A percentile compares a stretch with the other conserved stretches of the same genome.
Evolutionary conservation across 192 early-diverging fungal species (phyloP).

Genomic region (Coemansia pectinata): DNA sequence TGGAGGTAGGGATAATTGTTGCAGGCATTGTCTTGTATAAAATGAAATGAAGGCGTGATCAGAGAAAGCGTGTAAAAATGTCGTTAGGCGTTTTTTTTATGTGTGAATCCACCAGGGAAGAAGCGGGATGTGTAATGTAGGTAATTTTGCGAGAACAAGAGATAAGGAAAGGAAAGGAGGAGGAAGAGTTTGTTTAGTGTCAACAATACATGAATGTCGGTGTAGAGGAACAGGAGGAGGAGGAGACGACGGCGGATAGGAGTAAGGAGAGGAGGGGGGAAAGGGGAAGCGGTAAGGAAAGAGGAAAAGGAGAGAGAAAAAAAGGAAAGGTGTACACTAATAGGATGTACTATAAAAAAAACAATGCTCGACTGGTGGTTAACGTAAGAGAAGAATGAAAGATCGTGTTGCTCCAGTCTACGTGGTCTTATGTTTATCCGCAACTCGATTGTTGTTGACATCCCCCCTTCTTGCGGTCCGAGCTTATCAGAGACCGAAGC

Average conservation of each 20-base stretch:
- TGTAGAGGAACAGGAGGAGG: neutral
- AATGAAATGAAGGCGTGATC: neutral
- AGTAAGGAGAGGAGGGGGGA: neutral
- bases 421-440: slow-evolving; percentile 8
- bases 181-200: neutral
- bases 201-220: slow-evolving; percentile 18
- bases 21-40: neutral
- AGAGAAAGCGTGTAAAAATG: neutral
- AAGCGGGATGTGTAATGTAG: too few relatives aligned
- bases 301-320: neutral
- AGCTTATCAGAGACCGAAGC: neutral
- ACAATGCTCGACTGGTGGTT: slow-evolving; percentile 4
- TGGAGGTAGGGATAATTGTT: neutral
- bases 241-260: neutral
- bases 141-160: neutral
- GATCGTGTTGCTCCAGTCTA: neutral
- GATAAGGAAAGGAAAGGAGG: neutral
- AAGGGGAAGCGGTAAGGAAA: neutral
- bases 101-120: neutral
- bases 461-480: neutral
- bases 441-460: slow-evolving; percentile 1
- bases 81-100: neutral
- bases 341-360: neutral
- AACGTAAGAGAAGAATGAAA: neutral
- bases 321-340: neutral